phyloP scores from a whole-genome alignment of 2,329 filamentous ascomycete species.

The Dactylellina cionopaga region DNA sequence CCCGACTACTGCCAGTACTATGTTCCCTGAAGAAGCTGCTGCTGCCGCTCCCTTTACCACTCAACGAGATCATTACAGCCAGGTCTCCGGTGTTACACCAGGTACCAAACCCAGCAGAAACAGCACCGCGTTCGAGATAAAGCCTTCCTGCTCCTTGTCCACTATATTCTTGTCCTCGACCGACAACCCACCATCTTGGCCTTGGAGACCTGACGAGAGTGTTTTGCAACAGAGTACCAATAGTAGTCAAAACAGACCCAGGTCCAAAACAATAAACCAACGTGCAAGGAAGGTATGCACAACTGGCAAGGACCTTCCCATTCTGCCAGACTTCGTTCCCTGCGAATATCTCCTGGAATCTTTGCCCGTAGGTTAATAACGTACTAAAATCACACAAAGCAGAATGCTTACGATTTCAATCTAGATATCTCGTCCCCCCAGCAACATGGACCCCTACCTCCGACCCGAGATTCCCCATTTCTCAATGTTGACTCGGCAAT shows the following conservation, averaged over 20 bases:
- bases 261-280: conserved; percentile 47
- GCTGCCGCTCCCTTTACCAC: conserved; percentile 99
- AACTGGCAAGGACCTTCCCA: conserved; percentile 88
- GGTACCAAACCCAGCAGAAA: conserved; percentile 79
- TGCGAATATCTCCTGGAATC: no score
- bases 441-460: conserved; percentile 91
- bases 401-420: conserved; percentile 57
- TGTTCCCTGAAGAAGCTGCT: conserved; percentile 98
- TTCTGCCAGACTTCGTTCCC: conserved; percentile 80
- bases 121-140: conserved; percentile 79
- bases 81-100: conserved; percentile 89
- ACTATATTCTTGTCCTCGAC: conserved; percentile 72
- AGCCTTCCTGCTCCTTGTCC: conserved; percentile 66
- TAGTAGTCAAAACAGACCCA: conserved; percentile 54
- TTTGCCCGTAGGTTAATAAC: conserved; percentile 82
- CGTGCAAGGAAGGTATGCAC: conserved; percentile 81
- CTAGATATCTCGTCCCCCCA: conserved; percentile 77
- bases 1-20: conserved; percentile 91
- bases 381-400: conserved; percentile 90
- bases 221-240: conserved; percentile 64
- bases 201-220: conserved; percentile 70
- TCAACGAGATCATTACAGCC: conserved; percentile 96
- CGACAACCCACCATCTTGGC: conserved; percentile 76
- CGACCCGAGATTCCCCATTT: conserved; percentile 76
- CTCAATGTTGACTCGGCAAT: conserved; percentile 65